Base-by-base conservation (phyloP, 2,329 filamentous ascomycete species). In the Aphanocladium album region DNA sequence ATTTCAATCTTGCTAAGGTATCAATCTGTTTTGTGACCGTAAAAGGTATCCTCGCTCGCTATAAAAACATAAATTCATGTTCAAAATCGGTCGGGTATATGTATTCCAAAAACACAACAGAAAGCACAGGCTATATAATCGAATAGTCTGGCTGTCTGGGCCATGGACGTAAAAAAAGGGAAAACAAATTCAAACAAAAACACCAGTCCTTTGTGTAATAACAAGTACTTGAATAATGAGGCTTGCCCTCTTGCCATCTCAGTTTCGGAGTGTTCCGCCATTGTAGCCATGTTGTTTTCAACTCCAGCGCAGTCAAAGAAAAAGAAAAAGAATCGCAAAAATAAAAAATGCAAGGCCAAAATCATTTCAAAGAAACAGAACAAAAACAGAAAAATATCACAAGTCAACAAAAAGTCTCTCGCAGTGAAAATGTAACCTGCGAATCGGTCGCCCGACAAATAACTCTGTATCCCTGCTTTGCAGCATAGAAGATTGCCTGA, bases 111-210 rank as follows among this genome's bases (percentile, higher is more conserved):
- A 17, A 19, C 30, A 33, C 46, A 70, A 63, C 62, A 74, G 69
- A 46, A 71, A 69, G 25, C 69, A 65, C 62, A 72, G 71, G 23
- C 67, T 61, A 12, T 64, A 65, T n/a, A 65, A 68, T 50, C 72
- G 71, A 5, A 9, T 5, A 30, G 30, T n/a, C 64, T 64, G 55
- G 46, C 47, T 51, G 25, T 16, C 25, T 14, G 5, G 9, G 37
- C 47, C 25, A 25, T 46, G 35, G 39, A 37, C 45, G 52, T 37
- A 30, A 54, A 43, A 33, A 46, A 46, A 49, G 14, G 52, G 17
- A 37, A 16, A 25, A 50, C 12, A 33, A 37, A 14, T 35, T 16
- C 14, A 60, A 37, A 46, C 27, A 35, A 53, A 53, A 55, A 41
- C 55, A 53, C 47, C 54, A 59, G 33, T 25, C 56, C 47, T 25